phyloP scores from a whole-genome alignment of 805 yeast genomes.

The Teunomyces cretensis region DNA sequence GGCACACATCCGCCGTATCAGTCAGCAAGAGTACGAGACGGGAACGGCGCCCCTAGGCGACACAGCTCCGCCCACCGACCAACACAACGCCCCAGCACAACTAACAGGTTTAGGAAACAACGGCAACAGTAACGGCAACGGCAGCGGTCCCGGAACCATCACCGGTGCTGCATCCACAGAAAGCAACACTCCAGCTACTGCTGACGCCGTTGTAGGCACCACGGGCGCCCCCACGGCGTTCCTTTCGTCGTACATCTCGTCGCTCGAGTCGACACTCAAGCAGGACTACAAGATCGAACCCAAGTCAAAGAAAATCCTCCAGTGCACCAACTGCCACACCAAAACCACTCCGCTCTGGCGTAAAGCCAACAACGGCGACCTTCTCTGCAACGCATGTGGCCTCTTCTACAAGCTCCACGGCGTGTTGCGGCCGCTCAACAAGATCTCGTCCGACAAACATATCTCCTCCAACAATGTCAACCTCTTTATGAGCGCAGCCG shows the following conservation, averaged over 20 bases:
- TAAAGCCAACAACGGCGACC: slow-evolving; percentile 40
- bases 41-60: background rate
- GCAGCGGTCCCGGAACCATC: slow-evolving; percentile 3
- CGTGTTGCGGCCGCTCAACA: slow-evolving; percentile 40
- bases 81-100: slow-evolving; percentile 3
- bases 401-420: slow-evolving; percentile 46
- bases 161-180: too few relatives aligned
- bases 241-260: slow-evolving; percentile 37
- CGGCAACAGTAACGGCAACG: too few relatives aligned
- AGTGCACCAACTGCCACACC: slow-evolving; percentile 44
- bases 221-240: slow-evolving; percentile 13
- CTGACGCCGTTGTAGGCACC: too few relatives aligned
- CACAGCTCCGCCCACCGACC: background rate
- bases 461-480: background rate
- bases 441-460: slow-evolving; percentile 6
- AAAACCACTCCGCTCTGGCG: slow-evolving; percentile 48
- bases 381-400: slow-evolving; percentile 48
- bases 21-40: slow-evolving; percentile 33
- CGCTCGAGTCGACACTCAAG: slow-evolving; percentile 37
- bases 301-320: slow-evolving; percentile 15
- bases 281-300: slow-evolving; percentile 18
- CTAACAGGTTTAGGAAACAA: too few relatives aligned
- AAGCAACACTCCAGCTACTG: too few relatives aligned
- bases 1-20: slow-evolving; percentile 42
- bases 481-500: slow-evolving; percentile 1